These are phyloP conservation scores for Phylloporus rhodoxanthus DNA, from an alignment of 768 basidiomycete species.

Conservation along the genomic window DNA sequence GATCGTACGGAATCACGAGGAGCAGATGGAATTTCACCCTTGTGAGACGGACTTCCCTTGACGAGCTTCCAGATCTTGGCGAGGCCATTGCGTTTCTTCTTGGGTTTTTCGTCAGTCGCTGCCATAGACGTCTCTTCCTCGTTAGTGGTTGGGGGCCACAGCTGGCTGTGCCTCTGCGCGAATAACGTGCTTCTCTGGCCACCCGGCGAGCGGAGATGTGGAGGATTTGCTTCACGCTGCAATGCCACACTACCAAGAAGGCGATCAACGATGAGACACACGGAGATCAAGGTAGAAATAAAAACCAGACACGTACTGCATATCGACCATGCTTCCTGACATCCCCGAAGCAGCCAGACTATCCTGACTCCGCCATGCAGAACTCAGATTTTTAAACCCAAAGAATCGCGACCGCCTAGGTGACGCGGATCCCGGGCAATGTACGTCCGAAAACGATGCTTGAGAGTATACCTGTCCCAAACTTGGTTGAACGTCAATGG, in stretches of 20 bases:
- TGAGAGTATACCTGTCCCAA: slow-evolving; percentile 68
- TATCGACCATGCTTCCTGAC: slow-evolving; percentile 86
- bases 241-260: slow-evolving; percentile 57
- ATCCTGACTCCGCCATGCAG: slow-evolving; percentile 74
- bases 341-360: slow-evolving; percentile 77
- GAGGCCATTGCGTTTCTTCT: slow-evolving; percentile 74
- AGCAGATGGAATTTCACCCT: slow-evolving; percentile 25
- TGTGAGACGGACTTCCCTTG: slow-evolving; percentile 49
- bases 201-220: slow-evolving; percentile 27
- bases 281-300: background rate
- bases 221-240: slow-evolving; percentile 52
- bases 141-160: slow-evolving; percentile 45
- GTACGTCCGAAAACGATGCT: slow-evolving; percentile 75
- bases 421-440: slow-evolving; percentile 63
- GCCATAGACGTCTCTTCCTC: slow-evolving; percentile 15
- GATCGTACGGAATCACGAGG: slow-evolving; percentile 37
- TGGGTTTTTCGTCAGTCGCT: slow-evolving; percentile 43
- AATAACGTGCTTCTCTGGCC: slow-evolving; percentile 33
- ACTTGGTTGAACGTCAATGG: slow-evolving; percentile 51
- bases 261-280: slow-evolving; percentile 7
- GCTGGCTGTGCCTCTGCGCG: slow-evolving; percentile 43
- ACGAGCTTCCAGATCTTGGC: slow-evolving; percentile 80
- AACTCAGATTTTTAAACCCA: slow-evolving; percentile 63
- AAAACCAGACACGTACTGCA: slow-evolving; percentile 64
- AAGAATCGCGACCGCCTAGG: slow-evolving; percentile 74